Evolutionary conservation across 208 protist genomes (phyloP), one percentile per base, ranked within the genome.

Genomic region (Leishmania aethiopica): DNA sequence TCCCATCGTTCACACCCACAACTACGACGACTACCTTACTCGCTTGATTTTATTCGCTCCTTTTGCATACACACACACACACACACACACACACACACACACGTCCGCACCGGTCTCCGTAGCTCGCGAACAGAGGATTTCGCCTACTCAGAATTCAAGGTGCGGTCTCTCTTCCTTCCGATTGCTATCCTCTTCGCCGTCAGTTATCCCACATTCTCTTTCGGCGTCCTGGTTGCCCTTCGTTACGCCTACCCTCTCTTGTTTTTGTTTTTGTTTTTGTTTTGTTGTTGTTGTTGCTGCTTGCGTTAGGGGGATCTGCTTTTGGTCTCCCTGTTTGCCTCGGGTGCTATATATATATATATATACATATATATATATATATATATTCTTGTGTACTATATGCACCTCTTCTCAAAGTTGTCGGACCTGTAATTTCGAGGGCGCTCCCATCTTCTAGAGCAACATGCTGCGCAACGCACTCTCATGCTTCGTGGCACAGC

Each of bases 401-500:
- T 64, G 45, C 70, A 35, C 70, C 15, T 55, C 15, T 55, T 22
- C 22, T 64, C 2, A 40, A 22, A 37, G 45, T 75, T 75, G 66
- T 81, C 67, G 69, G 40, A 32, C 32, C 42, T 37, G 22, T 28
- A 10, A 19, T 4, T 17, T 32, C 40, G 22, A 15, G 35, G 13
- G 5, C 10, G 45, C 49, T 10, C 28, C 62, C 42, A 11, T 47
- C 45, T 57, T 77, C 49, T 64, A 62, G 10, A 35, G 49, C 5
- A 79, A 37, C 60, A 79, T 79, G 76, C 11, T 70, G 19, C 60
- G 62, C 3, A 79, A 71, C 28, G 78, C 77, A 2, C 78, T 83
- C 37, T 35, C 53, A 8, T 83, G 78, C 75, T 69, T 82, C 13
- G 6, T 81, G 25, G 57, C 77, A 37, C 88, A 91, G 82, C 83